Conservation (phyloP, 2,329 filamentous ascomycete genomes). For the Lomentospora prolificans region DNA sequence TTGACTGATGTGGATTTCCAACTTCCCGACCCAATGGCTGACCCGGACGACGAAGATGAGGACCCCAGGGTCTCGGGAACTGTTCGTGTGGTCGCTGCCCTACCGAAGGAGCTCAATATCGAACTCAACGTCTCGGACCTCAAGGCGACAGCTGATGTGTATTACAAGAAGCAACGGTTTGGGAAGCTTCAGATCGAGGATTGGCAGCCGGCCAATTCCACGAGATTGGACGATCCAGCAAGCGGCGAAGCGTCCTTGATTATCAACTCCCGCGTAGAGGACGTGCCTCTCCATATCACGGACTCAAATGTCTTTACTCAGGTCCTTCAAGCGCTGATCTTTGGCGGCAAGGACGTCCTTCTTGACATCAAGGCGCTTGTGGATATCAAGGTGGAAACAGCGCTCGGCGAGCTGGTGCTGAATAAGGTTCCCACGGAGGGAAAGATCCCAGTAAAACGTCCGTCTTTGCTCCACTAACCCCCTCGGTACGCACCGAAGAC, state of each 20-base stretch:
- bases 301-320: constrained; percentile 70
- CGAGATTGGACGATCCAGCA: constrained; percentile 43
- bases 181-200: constrained; percentile 68
- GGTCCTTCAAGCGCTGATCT: constrained; percentile 71
- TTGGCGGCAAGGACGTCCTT: constrained; percentile 58
- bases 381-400: constrained; percentile 72
- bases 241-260: constrained; percentile 52
- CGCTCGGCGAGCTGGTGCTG: constrained; percentile 69
- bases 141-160: constrained; percentile 68
- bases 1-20: constrained; percentile 77
- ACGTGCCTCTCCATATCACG: constrained; percentile 75
- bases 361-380: constrained; percentile 71
- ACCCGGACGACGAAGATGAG: constrained; percentile 61
- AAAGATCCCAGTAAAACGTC: constrained; percentile 85
- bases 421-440: constrained; percentile 80
- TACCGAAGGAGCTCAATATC: constrained; percentile 84
- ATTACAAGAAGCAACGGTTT: constrained; percentile 67
- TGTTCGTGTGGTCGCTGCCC: constrained; percentile 64
- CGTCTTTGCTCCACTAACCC: constrained; percentile 45
- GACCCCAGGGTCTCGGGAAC: constrained; percentile 75
- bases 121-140: constrained; percentile 68
- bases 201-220: constrained; percentile 81
- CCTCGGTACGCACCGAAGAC: not conserved
- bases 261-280: constrained; percentile 65
- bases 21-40: constrained; percentile 70